Percentiles rank a stretch among this genome's conserved stretches.
These are phyloP conservation scores for Xerocomus minutiporus DNA, from an alignment of 1,284 basidiomycete species.

Conservation along the genomic window DNA sequence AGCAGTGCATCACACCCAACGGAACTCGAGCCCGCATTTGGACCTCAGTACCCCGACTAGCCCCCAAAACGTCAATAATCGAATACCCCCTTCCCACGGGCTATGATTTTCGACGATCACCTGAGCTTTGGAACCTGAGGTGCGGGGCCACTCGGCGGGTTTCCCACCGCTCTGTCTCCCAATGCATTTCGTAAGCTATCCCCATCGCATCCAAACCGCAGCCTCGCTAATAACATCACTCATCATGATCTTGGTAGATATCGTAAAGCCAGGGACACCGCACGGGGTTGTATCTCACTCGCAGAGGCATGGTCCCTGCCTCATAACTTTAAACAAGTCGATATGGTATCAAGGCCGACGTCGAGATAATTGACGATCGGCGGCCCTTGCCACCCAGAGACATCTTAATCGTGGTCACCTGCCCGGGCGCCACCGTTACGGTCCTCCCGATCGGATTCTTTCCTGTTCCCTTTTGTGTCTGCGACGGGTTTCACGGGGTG, in stretches of 20 bases:
- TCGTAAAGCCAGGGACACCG: conserved; percentile 25
- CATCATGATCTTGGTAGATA: conserved; percentile 19
- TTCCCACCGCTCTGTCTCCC: conserved; percentile 8
- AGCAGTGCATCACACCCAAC: conserved; percentile 8
- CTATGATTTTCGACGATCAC: conserved; percentile 11
- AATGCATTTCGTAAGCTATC: conserved; percentile 15
- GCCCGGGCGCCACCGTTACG: conserved; percentile 27
- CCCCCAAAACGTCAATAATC: conserved; percentile 15
- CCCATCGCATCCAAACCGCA: conserved; percentile 14
- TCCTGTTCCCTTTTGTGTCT: conserved; percentile 12
- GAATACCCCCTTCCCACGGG: conserved; percentile 17
- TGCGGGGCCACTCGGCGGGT: conserved; percentile 7
- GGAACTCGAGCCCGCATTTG: conserved; percentile 21
- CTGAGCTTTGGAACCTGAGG: conserved; percentile 3
- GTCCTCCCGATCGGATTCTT: conserved; percentile 9
- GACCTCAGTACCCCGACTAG: conserved; percentile 23
- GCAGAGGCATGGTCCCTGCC: conserved; percentile 17
- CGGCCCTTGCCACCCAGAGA: conserved; percentile 7
- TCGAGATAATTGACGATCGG: conserved; percentile 21
- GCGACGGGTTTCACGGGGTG: conserved; percentile 20
- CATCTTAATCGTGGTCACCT: conserved; percentile 16
- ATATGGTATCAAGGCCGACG: conserved; percentile 24
- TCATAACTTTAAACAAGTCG: conserved; percentile 25
- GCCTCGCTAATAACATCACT: conserved; percentile 19
- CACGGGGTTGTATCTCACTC: conserved; percentile 13